Evolutionary conservation across 495 filamentous ascomycete genomes (phyloP).

Genomic region (Aspergillus carlsbadensis): DNA sequence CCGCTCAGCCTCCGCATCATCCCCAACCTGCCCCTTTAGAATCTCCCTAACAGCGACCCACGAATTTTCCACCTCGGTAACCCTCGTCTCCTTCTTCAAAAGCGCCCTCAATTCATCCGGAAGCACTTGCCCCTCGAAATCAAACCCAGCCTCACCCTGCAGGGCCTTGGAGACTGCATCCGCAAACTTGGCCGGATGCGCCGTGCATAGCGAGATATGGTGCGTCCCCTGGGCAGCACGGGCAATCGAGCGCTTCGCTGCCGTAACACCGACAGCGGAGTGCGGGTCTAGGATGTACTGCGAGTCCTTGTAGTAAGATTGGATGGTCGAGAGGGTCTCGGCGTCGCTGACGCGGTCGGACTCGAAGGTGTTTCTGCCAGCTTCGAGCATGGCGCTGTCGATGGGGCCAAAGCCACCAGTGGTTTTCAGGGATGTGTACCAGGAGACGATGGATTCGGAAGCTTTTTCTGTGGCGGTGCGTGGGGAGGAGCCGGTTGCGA

Average conservation of each 20-base stretch:
- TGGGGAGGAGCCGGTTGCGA: background rate
- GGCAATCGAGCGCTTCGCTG: constrained; percentile 62
- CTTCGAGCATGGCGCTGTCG: constrained; percentile 61
- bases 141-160: constrained; percentile 61
- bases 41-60: constrained; percentile 43
- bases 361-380: constrained; percentile 67
- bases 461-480: constrained; percentile 35
- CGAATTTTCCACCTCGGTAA: constrained; percentile 31
- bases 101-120: constrained; percentile 77
- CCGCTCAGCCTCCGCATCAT: too few species aligned
- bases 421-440: constrained; percentile 74
- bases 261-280: constrained; percentile 80
- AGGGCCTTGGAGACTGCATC: constrained; percentile 75
- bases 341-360: constrained; percentile 79
- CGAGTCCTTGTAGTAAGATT: constrained; percentile 50
- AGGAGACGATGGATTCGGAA: constrained; percentile 60
- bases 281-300: constrained; percentile 89
- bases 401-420: constrained; percentile 75
- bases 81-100: constrained; percentile 53
- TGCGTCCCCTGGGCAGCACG: constrained; percentile 43
- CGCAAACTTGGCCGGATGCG: constrained; percentile 92
- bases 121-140: constrained; percentile 66
- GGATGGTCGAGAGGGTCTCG: constrained; percentile 75
- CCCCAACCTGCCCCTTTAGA: constrained; percentile 34
- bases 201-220: constrained; percentile 83